Base-by-base conservation (phyloP, 257 asterid species). In the Nicotiana paniculata region DNA sequence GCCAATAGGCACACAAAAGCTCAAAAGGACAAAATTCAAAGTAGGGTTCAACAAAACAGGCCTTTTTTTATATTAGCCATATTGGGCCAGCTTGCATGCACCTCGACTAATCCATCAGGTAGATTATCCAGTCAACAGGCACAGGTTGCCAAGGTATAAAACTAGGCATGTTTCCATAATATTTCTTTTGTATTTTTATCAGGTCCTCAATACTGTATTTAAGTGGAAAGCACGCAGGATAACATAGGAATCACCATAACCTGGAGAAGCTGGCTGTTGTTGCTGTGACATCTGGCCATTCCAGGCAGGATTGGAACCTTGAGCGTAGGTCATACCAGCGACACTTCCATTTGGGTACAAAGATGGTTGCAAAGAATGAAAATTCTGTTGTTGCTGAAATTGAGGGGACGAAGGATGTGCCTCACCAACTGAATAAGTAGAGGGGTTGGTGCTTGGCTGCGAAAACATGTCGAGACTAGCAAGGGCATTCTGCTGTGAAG, bases 401-500 rank as follows among this genome's bases (percentile, higher is more conserved):
- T 89, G 97, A 75, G 94, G 89, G 39, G 97, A 84, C 17, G 91
- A 68, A 30, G 93, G 89, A 87, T 89, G 82, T n/a, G 87, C 81
- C 85, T 91, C 97, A 68, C 95, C 97, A 80, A 74, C 84, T 58
- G 93, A 62, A 84, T 88, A 77, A 35, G 80, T 55, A 61, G 88
- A 57, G 35, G 85, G 93, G 72, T 84, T 82, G 82, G 78, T 81
- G 85, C 59, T 89, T 84, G 83, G 90, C 82, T 81, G 92, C 61
- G 96, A 82, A 89, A 93, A 93, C 95, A 93, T 88, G 89, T 94
- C 98, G 64, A 96, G 90, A 64, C 93, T 97, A 77, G 95, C 97
- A 32, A 96, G 96, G 77, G 98, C 95, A 70, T 96, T 94, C 83
- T 93, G 90, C 84, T 94, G 93, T 84, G 97, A 90, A 58, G 93